Percentiles rank a stretch among this genome's conserved stretches.
These are phyloP conservation scores for Domatiomyces catenatus DNA, from an alignment of 2,329 filamentous ascomycete genomes.

Conservation along the genomic window DNA sequence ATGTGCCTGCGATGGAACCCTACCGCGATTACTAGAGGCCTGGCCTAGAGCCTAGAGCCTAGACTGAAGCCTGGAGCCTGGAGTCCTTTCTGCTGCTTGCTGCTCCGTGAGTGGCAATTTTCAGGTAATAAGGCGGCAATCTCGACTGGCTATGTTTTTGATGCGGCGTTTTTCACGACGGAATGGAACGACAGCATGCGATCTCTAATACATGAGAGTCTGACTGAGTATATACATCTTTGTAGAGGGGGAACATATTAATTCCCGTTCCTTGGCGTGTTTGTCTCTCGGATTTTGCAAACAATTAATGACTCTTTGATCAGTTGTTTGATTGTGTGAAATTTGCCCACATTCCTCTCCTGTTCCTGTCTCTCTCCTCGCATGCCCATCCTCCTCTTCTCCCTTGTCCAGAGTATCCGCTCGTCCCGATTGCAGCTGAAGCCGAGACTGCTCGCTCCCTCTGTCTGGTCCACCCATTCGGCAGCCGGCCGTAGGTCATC, in stretches of 20 bases:
- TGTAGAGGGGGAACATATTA: background rate
- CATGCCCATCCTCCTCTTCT: background rate
- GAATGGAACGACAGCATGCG: background rate
- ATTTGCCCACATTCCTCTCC: background rate
- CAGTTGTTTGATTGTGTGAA: background rate
- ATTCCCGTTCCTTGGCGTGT: background rate
- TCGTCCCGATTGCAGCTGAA: background rate
- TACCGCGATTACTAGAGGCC: background rate
- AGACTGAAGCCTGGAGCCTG: too few species aligned
- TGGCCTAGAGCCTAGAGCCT: too few species aligned
- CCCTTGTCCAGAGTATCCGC: background rate
- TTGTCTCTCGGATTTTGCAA: background rate
- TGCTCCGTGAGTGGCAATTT: background rate
- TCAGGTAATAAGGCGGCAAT: background rate
- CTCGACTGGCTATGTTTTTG: background rate
- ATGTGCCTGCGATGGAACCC: background rate
- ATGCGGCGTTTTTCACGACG: background rate
- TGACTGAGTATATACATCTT: background rate
- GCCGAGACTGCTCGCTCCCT: background rate
- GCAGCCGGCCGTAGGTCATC: background rate
- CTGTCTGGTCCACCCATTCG: background rate
- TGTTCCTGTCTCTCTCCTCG: background rate
- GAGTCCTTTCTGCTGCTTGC: background rate
- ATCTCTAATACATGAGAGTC: background rate
- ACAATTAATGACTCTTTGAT: background rate